Evolutionary conservation across 1,139 yeast species (phyloP).

Genomic region (Taiozyma sp.): DNA sequence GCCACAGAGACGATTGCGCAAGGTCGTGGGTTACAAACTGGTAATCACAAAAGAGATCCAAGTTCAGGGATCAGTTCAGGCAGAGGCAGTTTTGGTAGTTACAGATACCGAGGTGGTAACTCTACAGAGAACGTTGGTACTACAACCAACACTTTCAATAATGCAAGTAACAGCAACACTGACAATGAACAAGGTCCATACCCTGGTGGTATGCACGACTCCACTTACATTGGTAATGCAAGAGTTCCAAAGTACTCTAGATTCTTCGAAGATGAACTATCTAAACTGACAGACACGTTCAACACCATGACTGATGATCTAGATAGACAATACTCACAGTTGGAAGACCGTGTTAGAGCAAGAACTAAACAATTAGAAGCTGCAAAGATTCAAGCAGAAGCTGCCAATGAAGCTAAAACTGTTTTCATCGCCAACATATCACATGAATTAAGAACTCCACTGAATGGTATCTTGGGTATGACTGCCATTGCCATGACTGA

Average conservation of each 20-base stretch:
- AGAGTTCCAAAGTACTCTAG: constrained; percentile 52
- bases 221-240: constrained; percentile 35
- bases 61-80: constrained; percentile 4
- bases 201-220: constrained; percentile 16
- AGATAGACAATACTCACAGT: constrained; percentile 71
- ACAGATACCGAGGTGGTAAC: neutral
- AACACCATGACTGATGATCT: constrained; percentile 88
- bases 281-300: constrained; percentile 83
- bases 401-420: constrained; percentile 92
- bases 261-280: constrained; percentile 75
- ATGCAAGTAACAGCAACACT: constrained; percentile 1
- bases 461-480: constrained; percentile 95
- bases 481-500: constrained; percentile 92
- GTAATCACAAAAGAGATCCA: constrained; percentile 5
- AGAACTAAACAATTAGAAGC: constrained; percentile 87
- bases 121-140: neutral
- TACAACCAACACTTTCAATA: neutral
- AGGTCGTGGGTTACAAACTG: constrained; percentile 31
- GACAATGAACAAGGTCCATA: constrained; percentile 2
- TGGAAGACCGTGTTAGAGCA: constrained; percentile 85
- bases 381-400: constrained; percentile 84
- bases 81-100: constrained; percentile 2
- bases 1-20: constrained; percentile 65
- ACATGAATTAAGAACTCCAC: constrained; percentile 90
- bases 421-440: constrained; percentile 94